Percentiles rank a stretch among this genome's conserved stretches.
These are phyloP conservation scores for Trichoderma afroharzianum DNA, from an alignment of 2,329 filamentous ascomycete species.

Conservation along the genomic window DNA sequence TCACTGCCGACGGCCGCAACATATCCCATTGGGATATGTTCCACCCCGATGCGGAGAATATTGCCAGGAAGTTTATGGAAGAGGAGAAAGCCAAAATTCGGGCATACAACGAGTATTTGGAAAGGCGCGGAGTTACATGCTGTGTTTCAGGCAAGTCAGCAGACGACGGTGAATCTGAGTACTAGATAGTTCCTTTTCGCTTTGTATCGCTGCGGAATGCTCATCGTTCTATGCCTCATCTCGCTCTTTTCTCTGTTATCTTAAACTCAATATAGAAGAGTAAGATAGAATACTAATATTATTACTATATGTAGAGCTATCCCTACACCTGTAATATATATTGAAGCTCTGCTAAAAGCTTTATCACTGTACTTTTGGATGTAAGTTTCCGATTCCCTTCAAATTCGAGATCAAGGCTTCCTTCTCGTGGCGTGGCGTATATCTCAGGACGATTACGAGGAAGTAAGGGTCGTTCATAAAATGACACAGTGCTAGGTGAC, in stretches of 20 bases:
- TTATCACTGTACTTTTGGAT: neutral
- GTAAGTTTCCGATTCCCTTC: constrained; percentile 8
- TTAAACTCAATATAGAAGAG: no score
- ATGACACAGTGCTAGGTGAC: neutral
- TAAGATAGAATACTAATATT: no score
- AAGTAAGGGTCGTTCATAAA: neutral
- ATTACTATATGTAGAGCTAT: neutral
- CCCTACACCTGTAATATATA: neutral
- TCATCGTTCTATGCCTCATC: no score
- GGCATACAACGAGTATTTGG: neutral
- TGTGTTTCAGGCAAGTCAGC: neutral
- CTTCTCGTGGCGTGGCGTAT: constrained; percentile 1
- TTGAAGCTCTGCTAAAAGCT: neutral
- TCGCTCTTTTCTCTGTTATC: no score
- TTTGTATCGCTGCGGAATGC: no score
- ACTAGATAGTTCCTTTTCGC: no score
- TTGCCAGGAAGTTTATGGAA: neutral
- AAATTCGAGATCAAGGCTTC: constrained; percentile 8
- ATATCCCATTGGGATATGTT: neutral
- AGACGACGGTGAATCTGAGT: neutral
- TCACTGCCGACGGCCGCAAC: neutral
- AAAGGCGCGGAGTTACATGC: neutral
- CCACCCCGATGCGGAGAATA: neutral
- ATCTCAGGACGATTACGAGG: constrained; percentile 5
- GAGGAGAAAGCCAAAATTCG: neutral